phyloP scores from a whole-genome alignment of 441 rosid genomes.

The Pelargonium cotyledonis region DNA sequence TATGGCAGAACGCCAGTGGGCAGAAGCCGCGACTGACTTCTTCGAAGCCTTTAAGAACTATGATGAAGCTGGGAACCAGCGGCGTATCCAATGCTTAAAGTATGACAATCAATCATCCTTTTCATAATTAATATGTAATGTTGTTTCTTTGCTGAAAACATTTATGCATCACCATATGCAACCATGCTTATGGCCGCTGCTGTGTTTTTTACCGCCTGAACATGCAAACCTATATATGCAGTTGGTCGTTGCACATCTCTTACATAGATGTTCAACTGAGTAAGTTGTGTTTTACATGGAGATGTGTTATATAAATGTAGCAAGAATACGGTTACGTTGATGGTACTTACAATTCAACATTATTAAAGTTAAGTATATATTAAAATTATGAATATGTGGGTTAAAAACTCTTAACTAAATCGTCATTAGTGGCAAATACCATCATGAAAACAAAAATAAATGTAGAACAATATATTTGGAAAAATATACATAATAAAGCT shows the following conservation, averaged over 20 bases:
- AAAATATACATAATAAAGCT: too few species aligned
- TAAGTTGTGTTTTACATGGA: background rate
- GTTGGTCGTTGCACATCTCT: background rate
- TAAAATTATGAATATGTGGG: too few species aligned
- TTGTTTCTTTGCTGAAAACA: background rate
- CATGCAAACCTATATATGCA: background rate
- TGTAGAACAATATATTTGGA: too few species aligned
- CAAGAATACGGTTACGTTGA: too few species aligned
- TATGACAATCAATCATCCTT: slow-evolving; percentile 29
- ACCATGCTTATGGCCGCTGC: background rate
- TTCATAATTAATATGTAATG: slow-evolving; percentile 3
- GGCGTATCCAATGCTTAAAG: slow-evolving; percentile 97
- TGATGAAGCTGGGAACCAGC: slow-evolving; percentile 98
- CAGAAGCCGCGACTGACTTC: slow-evolving; percentile 97
- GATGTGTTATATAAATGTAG: background rate
- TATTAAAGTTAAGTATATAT: too few species aligned
- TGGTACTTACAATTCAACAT: too few species aligned
- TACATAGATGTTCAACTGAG: slow-evolving; percentile 4
- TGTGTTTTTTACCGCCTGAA: background rate
- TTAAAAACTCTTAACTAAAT: too few species aligned
- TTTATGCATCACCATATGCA: background rate
- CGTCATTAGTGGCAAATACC: too few species aligned
- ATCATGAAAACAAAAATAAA: too few species aligned
- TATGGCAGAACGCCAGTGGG: slow-evolving; percentile 99
- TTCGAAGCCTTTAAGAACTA: slow-evolving; percentile 98